Percentiles rank a stretch among this genome's conserved stretches.
These are phyloP conservation scores for Ceratobasidium papillatum DNA, from an alignment of 1,284 basidiomycete species.

Conservation along the genomic window DNA sequence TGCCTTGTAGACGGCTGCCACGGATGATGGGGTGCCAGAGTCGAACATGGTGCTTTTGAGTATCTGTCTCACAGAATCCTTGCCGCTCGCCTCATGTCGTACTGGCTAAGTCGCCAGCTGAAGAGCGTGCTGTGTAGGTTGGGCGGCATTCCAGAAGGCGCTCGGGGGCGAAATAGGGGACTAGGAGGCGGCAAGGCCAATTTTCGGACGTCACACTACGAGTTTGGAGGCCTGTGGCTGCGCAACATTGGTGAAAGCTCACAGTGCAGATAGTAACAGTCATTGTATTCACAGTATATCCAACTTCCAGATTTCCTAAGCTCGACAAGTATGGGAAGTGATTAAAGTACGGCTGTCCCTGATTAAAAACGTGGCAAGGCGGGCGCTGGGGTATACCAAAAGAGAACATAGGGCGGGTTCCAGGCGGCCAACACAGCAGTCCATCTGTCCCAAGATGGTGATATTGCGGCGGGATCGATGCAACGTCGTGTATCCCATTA, in stretches of 20 bases:
- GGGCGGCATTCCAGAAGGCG: neutral
- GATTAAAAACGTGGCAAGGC: conserved; percentile 27
- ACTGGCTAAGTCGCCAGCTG: neutral
- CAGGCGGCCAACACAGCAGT: conserved; percentile 21
- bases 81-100: conserved; percentile 16
- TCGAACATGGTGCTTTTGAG: conserved; percentile 25
- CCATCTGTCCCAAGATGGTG: conserved; percentile 15
- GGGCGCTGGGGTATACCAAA: neutral
- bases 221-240: conserved; percentile 8
- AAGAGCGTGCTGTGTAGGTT: neutral
- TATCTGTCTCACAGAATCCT: conserved; percentile 2
- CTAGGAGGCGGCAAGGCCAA: neutral
- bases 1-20: neutral
- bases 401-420: neutral
- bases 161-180: neutral
- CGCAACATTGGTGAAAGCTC: neutral
- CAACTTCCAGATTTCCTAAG: neutral
- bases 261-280: neutral
- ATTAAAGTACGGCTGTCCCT: conserved; percentile 24
- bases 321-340: neutral
- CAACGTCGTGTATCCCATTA: neutral
- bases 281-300: neutral
- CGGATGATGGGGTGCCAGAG: neutral
- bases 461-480: conserved; percentile 12
- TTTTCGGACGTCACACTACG: conserved; percentile 10